Conservation (phyloP, 192 early-diverging fungal genomes). For the Mortierella claussenii region DNA sequence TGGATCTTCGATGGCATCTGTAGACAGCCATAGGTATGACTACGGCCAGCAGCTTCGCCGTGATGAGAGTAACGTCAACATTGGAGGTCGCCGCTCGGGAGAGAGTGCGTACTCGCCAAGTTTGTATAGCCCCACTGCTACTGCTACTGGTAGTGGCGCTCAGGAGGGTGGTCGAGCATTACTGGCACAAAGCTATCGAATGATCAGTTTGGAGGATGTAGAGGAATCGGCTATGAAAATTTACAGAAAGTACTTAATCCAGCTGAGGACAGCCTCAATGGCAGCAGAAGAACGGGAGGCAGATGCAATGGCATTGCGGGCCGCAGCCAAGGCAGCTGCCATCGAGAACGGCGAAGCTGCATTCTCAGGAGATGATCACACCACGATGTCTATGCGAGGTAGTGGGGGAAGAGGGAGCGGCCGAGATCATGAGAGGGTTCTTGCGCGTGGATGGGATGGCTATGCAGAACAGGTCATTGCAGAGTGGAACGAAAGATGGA, state of each 20-base stretch:
- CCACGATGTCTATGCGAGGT: not conserved
- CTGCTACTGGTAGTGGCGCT: no score
- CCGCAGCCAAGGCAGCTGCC: not conserved
- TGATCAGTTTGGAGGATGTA: constrained; percentile 47
- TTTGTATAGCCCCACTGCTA: constrained; percentile 13
- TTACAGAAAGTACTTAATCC: constrained; percentile 46
- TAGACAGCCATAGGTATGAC: no score
- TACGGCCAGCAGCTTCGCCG: no score
- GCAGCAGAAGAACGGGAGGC: constrained; percentile 29
- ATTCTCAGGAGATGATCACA: not conserved
- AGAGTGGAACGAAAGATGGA: constrained; percentile 51
- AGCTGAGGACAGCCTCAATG: constrained; percentile 43
- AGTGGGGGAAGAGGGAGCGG: not conserved
- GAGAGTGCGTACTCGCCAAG: constrained; percentile 30
- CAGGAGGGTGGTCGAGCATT: constrained; percentile 12
- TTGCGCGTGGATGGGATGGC: constrained; percentile 38
- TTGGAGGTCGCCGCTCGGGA: constrained; percentile 31
- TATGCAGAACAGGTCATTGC: constrained; percentile 48
- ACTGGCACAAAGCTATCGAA: constrained; percentile 34
- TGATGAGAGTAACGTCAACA: no score
- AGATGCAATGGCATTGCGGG: not conserved
- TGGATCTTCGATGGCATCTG: no score
- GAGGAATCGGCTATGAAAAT: constrained; percentile 46
- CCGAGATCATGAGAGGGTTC: constrained; percentile 1
- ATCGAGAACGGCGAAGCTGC: no score